Evolutionary conservation across 257 asterid genomes (phyloP), one percentile per base, ranked within the genome.

Genomic region (Solanum chaucha): DNA sequence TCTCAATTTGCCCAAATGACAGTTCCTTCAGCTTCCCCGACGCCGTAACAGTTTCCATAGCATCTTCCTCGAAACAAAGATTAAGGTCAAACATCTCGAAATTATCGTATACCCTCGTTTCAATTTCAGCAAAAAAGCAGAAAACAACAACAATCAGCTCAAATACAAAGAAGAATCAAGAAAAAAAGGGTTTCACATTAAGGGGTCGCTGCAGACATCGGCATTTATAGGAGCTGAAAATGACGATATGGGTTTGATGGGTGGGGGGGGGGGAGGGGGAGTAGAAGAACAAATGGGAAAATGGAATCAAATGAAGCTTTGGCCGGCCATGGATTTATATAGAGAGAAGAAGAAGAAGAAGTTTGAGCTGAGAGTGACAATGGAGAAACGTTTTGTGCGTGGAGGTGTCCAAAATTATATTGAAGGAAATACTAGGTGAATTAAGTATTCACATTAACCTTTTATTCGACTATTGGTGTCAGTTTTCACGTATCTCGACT

Each of bases 21-120:
- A 87, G 74, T 14, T 87, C 88, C 44, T 83, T 51, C 44, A 88
- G 88, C 86, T 92, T 90, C 73, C 92, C 95, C 48, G 91, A 81
- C 80, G 87, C 86, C 88, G 88, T 83, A 78, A 86, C 92, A 72
- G 48, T 88, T 44, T 89, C 93, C 88, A 46, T 13, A 90, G 88
- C 75, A 90, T 91, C 91, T 32, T 89, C 89, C 41, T 86, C 91
- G 77, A 86, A 84, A 20, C 89, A 65, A 87, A 96, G 90, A 89
- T 95, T 92, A 87, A 96, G 94, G 93, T 92, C 93, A 65, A 96
- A 87, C 98, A 95, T 96, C 87, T 40, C 86, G 30, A 84, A 88
- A 85, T 9, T 48, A 48, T 19, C 58, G 58, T 48, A 48, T 48
- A n/a, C 55, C 38, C 46, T 55, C 32, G 36, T 26, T 82, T 19